Base-by-base conservation (phyloP, 2,329 filamentous ascomycete genomes). In the Scytalidium lignicola region DNA sequence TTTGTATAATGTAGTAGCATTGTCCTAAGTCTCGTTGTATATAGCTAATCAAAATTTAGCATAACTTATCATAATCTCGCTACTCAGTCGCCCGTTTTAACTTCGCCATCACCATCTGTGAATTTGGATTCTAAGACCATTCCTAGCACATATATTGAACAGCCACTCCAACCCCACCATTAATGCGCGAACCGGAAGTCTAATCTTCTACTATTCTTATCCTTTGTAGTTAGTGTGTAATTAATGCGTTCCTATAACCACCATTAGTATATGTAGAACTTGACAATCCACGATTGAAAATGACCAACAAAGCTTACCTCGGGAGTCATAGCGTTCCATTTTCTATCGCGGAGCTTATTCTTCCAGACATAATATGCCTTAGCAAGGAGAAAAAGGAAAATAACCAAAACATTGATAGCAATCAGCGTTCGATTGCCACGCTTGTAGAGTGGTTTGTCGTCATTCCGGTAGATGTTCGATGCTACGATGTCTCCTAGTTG, bases 351-450 rank as follows among this genome's bases (percentile, higher is more conserved):
- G 44, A 22, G 58, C 53, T 56, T 63, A 46, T 76, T 76, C 10
- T 69, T 62, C n/a, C 44, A 49, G 2, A 71, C 62, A 54, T 77
- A 77, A 51, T 71, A 76, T 4, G 68, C 23, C 55, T 75, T 74
- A 1, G 70, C 65, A 1, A 60, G 65, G 6, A 72, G 52, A 46
- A 75, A 74, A 1, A 0, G 56, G 74, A 22, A 82, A 68, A 79
- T 69, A 40, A 72, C 72, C 39, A 67, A 67, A 1, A 67, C 60
- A 8, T 67, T 70, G 20, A 83, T 71, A 0, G 60, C 74, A 12
- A 85, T 69, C 3, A 83, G 62, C 1, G 73, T 67, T 40, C 69
- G 71, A 55, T 83, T 83, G 1, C 78, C 79, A 0, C 70, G 67
- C 7, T 66, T 62, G 53, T 82, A 82, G 12, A 69, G 62, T 0